Percentiles rank a stretch among this genome's conserved stretches.
phyloP scores from a whole-genome alignment of 805 yeast genomes.

The Suhomyces canberraensis region DNA sequence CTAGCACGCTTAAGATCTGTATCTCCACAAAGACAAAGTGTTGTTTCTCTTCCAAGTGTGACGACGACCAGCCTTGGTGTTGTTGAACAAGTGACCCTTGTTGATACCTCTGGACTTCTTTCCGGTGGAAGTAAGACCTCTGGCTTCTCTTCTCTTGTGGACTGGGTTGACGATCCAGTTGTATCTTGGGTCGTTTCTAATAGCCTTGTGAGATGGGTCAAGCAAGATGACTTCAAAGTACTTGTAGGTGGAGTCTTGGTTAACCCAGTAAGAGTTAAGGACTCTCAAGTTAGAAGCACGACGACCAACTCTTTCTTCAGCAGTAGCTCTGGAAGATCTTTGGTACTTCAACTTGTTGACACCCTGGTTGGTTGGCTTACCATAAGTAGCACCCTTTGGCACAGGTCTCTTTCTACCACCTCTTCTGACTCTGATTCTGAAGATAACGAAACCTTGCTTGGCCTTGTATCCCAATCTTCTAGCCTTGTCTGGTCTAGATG shows the following conservation, averaged over 20 bases:
- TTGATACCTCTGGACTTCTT: conserved; percentile 99
- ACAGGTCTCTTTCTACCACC: conserved; percentile 99
- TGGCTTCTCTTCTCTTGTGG: conserved; percentile 99
- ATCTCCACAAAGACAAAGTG: conserved; percentile 99
- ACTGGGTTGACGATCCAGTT: conserved; percentile 99
- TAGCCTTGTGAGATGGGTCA: conserved; percentile 97
- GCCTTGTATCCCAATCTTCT: conserved; percentile 99
- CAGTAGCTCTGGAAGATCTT: conserved; percentile 95
- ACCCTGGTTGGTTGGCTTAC: conserved; percentile 99
- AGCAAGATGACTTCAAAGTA: conserved; percentile 97
- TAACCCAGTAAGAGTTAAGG: conserved; percentile 99
- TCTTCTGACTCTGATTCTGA: conserved; percentile 98
- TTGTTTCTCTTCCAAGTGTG: conserved; percentile 99
- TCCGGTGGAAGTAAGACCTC: conserved; percentile 98
- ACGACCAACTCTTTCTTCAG: conserved; percentile 99
- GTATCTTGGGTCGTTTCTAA: conserved; percentile 97
- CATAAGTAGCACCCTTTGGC: conserved; percentile 99
- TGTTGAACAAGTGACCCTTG: conserved; percentile 99
- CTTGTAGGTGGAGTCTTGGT: conserved; percentile 99
- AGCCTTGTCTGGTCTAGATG: conserved; percentile 99
- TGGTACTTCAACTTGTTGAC: conserved; percentile 99
- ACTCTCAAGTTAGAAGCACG: conserved; percentile 99
- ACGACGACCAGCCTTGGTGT: conserved; percentile 97
- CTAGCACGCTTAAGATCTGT: conserved; percentile 68
- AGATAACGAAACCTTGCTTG: conserved; percentile 98